phyloP scores from a whole-genome alignment of 768 basidiomycete species.

The Phylloporus rhodoxanthus region DNA sequence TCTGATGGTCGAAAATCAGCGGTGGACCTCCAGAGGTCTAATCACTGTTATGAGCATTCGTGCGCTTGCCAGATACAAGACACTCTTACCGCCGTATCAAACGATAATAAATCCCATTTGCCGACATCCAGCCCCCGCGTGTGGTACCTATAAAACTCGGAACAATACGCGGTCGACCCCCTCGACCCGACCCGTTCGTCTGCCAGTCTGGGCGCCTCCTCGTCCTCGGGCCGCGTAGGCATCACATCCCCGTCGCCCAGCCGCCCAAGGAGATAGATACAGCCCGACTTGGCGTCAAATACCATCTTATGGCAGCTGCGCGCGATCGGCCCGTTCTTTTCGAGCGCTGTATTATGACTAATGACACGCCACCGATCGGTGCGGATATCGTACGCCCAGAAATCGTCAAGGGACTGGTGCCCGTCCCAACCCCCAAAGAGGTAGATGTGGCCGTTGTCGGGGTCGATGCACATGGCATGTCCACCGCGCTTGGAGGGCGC shows the following conservation, averaged over 20 bases:
- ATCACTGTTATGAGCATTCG: neutral
- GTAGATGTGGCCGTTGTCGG: conserved; percentile 56
- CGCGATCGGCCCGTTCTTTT: conserved; percentile 62
- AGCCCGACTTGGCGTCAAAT: conserved; percentile 64
- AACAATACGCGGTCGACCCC: conserved; percentile 36
- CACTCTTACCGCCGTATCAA: conserved; percentile 57
- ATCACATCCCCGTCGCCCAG: conserved; percentile 50
- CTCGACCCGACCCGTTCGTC: conserved; percentile 15
- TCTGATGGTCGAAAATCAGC: conserved; percentile 74
- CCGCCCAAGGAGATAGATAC: conserved; percentile 69
- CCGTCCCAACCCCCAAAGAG: conserved; percentile 81
- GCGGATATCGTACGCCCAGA: conserved; percentile 66
- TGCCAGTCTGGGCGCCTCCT: conserved; percentile 17
- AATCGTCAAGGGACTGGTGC: conserved; percentile 64
- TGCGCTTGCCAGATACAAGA: neutral
- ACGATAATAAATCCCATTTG: conserved; percentile 66
- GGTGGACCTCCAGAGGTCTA: conserved; percentile 62
- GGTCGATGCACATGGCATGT: conserved; percentile 78
- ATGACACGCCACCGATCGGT: conserved; percentile 58
- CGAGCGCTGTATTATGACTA: conserved; percentile 47
- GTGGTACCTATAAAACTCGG: conserved; percentile 72
- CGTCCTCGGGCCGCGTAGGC: conserved; percentile 19
- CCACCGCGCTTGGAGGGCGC: conserved; percentile 66
- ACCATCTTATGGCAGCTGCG: conserved; percentile 80
- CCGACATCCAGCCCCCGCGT: conserved; percentile 39